Conservation (phyloP, 2,329 filamentous ascomycete species). For the Chrysoporthe austroafricana region DNA sequence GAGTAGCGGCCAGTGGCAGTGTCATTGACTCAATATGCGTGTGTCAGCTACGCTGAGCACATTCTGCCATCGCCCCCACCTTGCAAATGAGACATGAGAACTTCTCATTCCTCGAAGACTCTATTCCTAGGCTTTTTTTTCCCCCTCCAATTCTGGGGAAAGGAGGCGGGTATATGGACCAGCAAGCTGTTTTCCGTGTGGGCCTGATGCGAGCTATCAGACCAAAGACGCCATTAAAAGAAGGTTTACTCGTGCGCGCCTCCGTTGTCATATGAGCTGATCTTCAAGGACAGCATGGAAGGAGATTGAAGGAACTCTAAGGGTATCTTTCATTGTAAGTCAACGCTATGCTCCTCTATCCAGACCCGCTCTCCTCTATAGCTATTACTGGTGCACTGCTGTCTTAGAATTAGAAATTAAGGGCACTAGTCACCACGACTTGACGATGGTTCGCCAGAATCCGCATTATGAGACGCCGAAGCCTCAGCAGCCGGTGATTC, state of each 20-base stretch:
- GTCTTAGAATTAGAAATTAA: constrained; percentile 18
- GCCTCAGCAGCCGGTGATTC: neutral
- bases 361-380: neutral
- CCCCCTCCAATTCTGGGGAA: neutral
- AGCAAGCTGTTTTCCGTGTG: too few relatives aligned
- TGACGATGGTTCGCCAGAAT: neutral
- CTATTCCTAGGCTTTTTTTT: neutral
- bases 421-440: neutral
- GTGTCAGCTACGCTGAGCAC: too few relatives aligned
- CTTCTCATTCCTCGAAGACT: neutral
- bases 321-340: constrained; percentile 19
- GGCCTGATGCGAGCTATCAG: neutral
- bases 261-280: neutral
- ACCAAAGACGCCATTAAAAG: neutral
- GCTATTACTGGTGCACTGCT: neutral
- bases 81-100: neutral
- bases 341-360: constrained; percentile 17
- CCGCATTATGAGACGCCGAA: neutral
- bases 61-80: neutral
- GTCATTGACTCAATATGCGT: too few relatives aligned
- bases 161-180: too few relatives aligned
- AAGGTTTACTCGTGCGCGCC: neutral
- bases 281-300: neutral
- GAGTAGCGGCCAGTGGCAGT: neutral
- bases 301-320: neutral